These are phyloP conservation scores for Anaeromyces robustus DNA, from an alignment of 192 early-diverging fungal species.

Conservation along the genomic window DNA sequence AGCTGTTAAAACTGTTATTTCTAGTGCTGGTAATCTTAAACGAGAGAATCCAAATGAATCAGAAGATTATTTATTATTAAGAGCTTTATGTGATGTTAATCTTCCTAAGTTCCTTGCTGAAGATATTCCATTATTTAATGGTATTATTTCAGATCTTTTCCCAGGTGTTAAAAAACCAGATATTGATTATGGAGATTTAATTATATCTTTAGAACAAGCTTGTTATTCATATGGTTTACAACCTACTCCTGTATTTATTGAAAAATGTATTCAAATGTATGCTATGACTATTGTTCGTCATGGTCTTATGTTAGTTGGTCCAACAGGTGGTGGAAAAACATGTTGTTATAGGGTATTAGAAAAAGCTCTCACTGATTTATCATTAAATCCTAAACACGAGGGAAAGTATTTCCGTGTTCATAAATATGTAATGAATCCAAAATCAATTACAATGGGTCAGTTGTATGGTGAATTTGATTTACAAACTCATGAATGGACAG, in stretches of 20 bases:
- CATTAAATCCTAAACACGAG: neutral
- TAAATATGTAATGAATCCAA: slow-evolving; percentile 26
- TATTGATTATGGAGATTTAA: slow-evolving; percentile 37
- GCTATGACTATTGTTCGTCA: slow-evolving; percentile 42
- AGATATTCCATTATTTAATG: slow-evolving; percentile 46
- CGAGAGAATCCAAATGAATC: slow-evolving; percentile 32
- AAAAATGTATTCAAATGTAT: slow-evolving; percentile 47
- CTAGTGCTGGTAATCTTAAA: slow-evolving; percentile 39
- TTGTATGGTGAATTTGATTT: slow-evolving; percentile 45
- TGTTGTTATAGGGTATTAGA: slow-evolving; percentile 29
- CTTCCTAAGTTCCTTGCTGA: slow-evolving; percentile 43
- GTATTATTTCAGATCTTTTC: slow-evolving; percentile 41
- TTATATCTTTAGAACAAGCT: slow-evolving; percentile 21
- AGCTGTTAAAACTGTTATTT: slow-evolving; percentile 45
- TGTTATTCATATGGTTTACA: slow-evolving; percentile 28
- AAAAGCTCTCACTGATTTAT: slow-evolving; percentile 12
- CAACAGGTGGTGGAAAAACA: slow-evolving; percentile 38
- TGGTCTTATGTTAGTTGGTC: slow-evolving; percentile 45
- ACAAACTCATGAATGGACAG: slow-evolving; percentile 43
- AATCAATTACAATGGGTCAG: slow-evolving; percentile 49
- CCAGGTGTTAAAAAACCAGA: slow-evolving; percentile 35
- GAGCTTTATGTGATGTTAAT: slow-evolving; percentile 41
- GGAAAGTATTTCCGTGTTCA: neutral
- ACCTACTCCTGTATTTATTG: slow-evolving; percentile 28
- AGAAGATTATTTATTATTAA: slow-evolving; percentile 35